Evolutionary conservation across 306 rosid species (phyloP), one percentile per base, ranked within the genome.

Genomic region (Sphenostylis stenocarpa): DNA sequence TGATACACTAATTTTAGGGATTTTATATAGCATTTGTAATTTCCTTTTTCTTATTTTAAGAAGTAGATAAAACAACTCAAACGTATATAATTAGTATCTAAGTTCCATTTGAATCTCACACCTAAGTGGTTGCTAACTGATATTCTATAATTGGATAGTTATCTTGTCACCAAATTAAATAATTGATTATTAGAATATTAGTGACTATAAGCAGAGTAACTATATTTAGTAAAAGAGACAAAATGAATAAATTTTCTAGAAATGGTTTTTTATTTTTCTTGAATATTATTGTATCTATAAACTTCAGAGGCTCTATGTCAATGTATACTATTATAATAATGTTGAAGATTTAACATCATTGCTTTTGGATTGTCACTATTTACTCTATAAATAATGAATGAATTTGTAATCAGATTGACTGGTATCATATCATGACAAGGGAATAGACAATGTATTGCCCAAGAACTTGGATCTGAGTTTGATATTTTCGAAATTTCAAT

Each of bases 111-210:
- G 33, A 41, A 65, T 65, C 20, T 67, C 39, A 24, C 56, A 56
- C 24, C 33, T 44, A 43, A 21, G 21, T 14, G 34, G 26, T 41
- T 15, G 19, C 29, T 64, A 20, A 64, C 47, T 20, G 19, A 38
- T 24, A 67, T 43, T 67, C 73, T 23, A 45, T 67, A 67, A 67
- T 44, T 45, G 45, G 5, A 43, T 67, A 43, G 53, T 13, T 41
- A 24, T 8, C 73, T 67, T 44, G 56, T 23, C 55, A 43, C 7
- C 72, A 60, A 60, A 60, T 29, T 29, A 41, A 67, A 67, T 67
- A 67, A 67, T 38, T 44, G 33, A 67, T 23, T 34, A 13, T 39
- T 21, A 20, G 20, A 19, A n/a, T 20, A 65, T 66, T 4, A 38
- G 7, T 39, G 2, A 41, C 41, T 12, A 13, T 13, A 39, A 16